phyloP scores from a whole-genome alignment of 1,284 basidiomycete species.

The Naganishia sp. region DNA sequence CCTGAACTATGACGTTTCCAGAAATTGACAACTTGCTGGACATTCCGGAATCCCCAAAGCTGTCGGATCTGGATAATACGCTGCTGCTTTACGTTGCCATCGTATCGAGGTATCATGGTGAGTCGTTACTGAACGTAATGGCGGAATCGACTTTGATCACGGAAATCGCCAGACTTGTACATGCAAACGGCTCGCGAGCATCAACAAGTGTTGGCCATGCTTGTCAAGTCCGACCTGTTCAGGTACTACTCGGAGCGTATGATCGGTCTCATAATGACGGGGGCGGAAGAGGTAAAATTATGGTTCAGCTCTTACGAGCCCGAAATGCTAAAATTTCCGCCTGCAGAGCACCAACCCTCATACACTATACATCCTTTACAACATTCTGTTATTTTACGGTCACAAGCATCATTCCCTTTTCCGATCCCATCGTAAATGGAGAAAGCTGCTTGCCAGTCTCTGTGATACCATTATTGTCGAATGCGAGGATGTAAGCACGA shows the following conservation, averaged over 20 bases:
- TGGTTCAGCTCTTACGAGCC: conserved; percentile 12
- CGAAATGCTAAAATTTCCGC: background rate
- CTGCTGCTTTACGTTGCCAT: conserved; percentile 73
- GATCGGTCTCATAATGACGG: conserved; percentile 72
- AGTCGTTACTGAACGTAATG: conserved; percentile 43
- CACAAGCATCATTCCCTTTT: conserved; percentile 69
- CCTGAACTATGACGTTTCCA: conserved; percentile 45
- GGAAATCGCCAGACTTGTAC: conserved; percentile 63
- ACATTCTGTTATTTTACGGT: conserved; percentile 74
- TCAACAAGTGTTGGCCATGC: conserved; percentile 70
- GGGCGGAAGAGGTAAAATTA: conserved; percentile 65
- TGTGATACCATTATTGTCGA: conserved; percentile 59
- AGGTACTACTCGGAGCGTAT: conserved; percentile 83
- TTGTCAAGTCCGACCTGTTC: conserved; percentile 81
- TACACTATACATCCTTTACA: conserved; percentile 75
- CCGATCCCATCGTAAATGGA: conserved; percentile 76
- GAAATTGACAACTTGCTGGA: conserved; percentile 81
- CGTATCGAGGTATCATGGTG: conserved; percentile 81
- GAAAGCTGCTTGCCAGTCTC: conserved; percentile 72
- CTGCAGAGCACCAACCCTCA: conserved; percentile 83
- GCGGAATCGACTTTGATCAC: background rate
- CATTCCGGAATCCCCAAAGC: conserved; percentile 65
- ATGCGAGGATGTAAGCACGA: conserved; percentile 47
- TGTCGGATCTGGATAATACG: conserved; percentile 74
- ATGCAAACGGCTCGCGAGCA: conserved; percentile 76